phyloP scores from a whole-genome alignment of 2,329 filamentous ascomycete genomes.

The Hymenoscyphus fructigenus region DNA sequence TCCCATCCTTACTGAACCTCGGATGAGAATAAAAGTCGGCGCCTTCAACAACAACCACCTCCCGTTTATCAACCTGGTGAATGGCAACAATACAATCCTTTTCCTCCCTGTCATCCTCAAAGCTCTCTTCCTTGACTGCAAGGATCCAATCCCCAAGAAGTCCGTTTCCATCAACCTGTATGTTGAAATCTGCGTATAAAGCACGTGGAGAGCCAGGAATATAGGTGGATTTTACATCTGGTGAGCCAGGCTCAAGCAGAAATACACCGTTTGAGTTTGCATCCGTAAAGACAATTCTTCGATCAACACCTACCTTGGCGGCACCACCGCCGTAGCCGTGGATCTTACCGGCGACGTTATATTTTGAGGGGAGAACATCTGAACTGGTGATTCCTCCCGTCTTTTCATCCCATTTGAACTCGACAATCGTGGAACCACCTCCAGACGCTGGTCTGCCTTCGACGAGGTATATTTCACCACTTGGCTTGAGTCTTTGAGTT shows the following conservation, averaged over 20 bases:
- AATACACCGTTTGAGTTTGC: conserved; percentile 43
- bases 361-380: conserved; percentile 45
- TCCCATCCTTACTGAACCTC: conserved; percentile 48
- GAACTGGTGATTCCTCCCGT: conserved; percentile 24
- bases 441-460: conserved; percentile 39
- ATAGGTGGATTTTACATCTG: conserved; percentile 34
- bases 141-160: conserved; percentile 45
- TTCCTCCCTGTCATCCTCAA: conserved; percentile 30
- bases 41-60: conserved; percentile 42
- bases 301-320: conserved; percentile 42
- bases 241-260: conserved; percentile 37
- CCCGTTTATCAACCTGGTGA: conserved; percentile 34
- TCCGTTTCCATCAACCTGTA: conserved; percentile 41
- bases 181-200: conserved; percentile 49
- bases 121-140: conserved; percentile 53
- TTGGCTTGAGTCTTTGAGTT: conserved; percentile 27
- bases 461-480: conserved; percentile 35
- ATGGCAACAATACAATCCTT: conserved; percentile 33
- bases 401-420: conserved; percentile 37
- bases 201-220: conserved; percentile 39
- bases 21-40: conserved; percentile 55
- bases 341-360: conserved; percentile 46
- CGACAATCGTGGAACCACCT: conserved; percentile 47
- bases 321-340: conserved; percentile 55
- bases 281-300: conserved; percentile 48